Base-by-base conservation (phyloP, 345 rosid species). In the Eucalyptus melliodora region DNA sequence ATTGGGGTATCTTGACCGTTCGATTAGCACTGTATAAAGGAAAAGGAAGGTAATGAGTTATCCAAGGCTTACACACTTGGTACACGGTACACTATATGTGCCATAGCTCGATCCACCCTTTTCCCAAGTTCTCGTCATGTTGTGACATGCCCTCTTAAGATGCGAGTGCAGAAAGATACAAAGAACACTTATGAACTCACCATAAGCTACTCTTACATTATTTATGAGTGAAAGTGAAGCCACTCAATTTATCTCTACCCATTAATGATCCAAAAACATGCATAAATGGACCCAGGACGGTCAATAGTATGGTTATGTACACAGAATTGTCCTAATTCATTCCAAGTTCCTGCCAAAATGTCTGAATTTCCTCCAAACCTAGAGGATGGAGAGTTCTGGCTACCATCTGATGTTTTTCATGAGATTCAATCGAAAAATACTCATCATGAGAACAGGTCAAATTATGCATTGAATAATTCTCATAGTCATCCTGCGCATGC, bases 361-460 rank as follows among this genome's bases (percentile, higher is more conserved):
- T 49, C 47, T n/a, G 89, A 60, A 26, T 88, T 90, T 50, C 89
- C 90, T 62, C 91, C 92, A 6, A 92, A 90, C 67, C 90, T 56
- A 42, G 92, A 91, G 77, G 93, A 91, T 80, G 93, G 91, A 56
- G 93, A 92, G 91, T 59, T 49, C 37, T 92, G 93, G 93, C 87
- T 92, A 26, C 93, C 93, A 19, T 89, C 92, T 88, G 89, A 90
- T 34, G 50, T 92, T 80, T 49, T 89, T 53, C 92, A 50, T 17
- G 91, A 91, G 87, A 91, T 92, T 49, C 83, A 62, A 37, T 89
- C 86, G 12, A 34, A 53, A 59, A 59, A 77, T 37, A 11, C 83
- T 37, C 47, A 37, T 77, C 27, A 11, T 77, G 83, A 77, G 47
- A 77, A 77, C 47, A 77, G 83, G 83, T 77, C 83, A 77, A 77